phyloP scores from a whole-genome alignment of 495 filamentous ascomycete genomes.

The Podospora didyma region DNA sequence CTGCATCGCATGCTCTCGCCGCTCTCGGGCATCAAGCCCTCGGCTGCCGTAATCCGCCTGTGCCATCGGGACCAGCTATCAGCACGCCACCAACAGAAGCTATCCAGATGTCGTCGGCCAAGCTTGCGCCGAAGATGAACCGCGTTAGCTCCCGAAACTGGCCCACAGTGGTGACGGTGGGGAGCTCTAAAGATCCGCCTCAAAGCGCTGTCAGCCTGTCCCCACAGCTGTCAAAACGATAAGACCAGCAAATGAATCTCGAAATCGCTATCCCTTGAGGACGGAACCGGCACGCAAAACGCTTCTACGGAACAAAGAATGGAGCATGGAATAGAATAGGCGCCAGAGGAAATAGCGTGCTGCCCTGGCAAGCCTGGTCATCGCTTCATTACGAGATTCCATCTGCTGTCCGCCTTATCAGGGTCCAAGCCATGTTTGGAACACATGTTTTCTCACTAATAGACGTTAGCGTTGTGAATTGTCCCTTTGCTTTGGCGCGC shows the following conservation, averaged over 20 bases:
- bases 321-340: too few relatives aligned
- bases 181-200: not conserved
- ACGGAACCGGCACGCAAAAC: too few relatives aligned
- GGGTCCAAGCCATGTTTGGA: not conserved
- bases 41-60: not conserved
- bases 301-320: too few relatives aligned
- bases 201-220: too few relatives aligned
- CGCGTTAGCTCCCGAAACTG: constrained; percentile 13
- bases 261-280: not conserved
- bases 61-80: not conserved
- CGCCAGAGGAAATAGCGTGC: too few relatives aligned
- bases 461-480: not conserved
- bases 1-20: too few relatives aligned
- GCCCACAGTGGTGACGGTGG: not conserved
- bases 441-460: not conserved
- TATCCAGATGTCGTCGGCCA: not conserved
- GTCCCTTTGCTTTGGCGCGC: not conserved
- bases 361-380: too few relatives aligned
- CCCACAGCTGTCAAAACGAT: too few relatives aligned
- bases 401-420: constrained; percentile 12
- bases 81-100: not conserved
- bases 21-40: not conserved
- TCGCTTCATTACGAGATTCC: constrained; percentile 10
- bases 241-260: not conserved
- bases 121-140: not conserved